Evolutionary conservation across 2,329 filamentous ascomycete species (phyloP), one percentile per base, ranked within the genome.

Genomic region (Spiromastix sp.): DNA sequence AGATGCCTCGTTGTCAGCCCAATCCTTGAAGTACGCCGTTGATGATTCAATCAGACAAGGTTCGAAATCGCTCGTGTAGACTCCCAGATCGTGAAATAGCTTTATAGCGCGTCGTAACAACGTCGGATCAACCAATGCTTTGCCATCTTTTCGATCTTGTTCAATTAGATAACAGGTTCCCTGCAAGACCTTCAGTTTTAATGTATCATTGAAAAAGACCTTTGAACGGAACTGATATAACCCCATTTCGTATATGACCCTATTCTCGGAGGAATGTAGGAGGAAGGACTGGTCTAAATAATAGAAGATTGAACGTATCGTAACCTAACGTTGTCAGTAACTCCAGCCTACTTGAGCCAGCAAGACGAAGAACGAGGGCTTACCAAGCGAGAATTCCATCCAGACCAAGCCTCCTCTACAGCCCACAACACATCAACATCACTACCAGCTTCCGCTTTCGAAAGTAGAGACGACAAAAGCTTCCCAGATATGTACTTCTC

Each of bases 211-310:
- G 21, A 67, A 61, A 46, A 78, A 76, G 21, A 81, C 63, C 30
- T 66, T 57, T 6, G 63, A 71, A 35, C 83, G 74, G 55, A 96
- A 98, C 40, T 85, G 71, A 10, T 69, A 61, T 37, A 91, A 77
- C 4, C 80, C 76, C 66, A 93, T 78, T 51, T 93, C 85, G 50
- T 87, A 81, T 38, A 98, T 76, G 21, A 81, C 81, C 7, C 71
- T 70, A 22, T 72, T 62, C 15, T 80, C 75, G 46, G 79, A 77
- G 30, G 79, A 77, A 38, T 81, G 79, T 2, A 94, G 67, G 5
- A 98, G 70, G 52, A 86, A 95, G 2, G 86, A 84, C 43, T 91
- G 79, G 55, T 98, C 89, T 45, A 98, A 72, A 52, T 87, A 98
- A 63, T 86, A 93, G 61, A 95, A 96, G 25, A 93, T 81, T 43